Evolutionary conservation across 176 grass and related monocot genomes (phyloP).

Genomic region (Dendrocalamus sinicus): DNA sequence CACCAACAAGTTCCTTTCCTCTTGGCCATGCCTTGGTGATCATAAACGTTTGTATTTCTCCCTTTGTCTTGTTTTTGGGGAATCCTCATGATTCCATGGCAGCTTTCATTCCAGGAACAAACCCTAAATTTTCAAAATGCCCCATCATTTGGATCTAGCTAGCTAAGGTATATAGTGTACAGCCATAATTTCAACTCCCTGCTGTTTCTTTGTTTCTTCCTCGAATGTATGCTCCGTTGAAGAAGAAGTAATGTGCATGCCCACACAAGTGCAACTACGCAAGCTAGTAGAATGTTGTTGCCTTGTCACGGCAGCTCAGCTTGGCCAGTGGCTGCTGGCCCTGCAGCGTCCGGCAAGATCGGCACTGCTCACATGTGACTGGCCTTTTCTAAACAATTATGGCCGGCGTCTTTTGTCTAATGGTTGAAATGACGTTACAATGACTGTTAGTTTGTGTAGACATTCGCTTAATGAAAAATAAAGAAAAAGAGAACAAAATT

Average conservation of each 20-base stretch:
- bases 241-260: background rate
- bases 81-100: conserved; percentile 58
- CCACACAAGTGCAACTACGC: background rate
- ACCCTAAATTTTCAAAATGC: conserved; percentile 33
- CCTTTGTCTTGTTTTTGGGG: conserved; percentile 50
- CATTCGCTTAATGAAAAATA: no score
- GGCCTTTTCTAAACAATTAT: no score
- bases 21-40: conserved; percentile 35
- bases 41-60: conserved; percentile 33
- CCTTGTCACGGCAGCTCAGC: conserved; percentile 2
- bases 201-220: background rate
- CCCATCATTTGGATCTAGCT: conserved; percentile 7
- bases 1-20: background rate
- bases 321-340: background rate
- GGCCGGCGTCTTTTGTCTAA: no score
- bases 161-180: background rate
- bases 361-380: conserved; percentile 37
- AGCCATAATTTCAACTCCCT: background rate
- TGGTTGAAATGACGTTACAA: no score
- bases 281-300: conserved; percentile 28
- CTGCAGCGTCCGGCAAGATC: background rate
- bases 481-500: no score
- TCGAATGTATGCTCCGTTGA: background rate
- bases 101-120: conserved; percentile 31
- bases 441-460: no score